A percentile compares a stretch with the other conserved stretches of the same genome.
Conservation (phyloP, 345 rosid species). For the Moricandia moricandioides region DNA sequence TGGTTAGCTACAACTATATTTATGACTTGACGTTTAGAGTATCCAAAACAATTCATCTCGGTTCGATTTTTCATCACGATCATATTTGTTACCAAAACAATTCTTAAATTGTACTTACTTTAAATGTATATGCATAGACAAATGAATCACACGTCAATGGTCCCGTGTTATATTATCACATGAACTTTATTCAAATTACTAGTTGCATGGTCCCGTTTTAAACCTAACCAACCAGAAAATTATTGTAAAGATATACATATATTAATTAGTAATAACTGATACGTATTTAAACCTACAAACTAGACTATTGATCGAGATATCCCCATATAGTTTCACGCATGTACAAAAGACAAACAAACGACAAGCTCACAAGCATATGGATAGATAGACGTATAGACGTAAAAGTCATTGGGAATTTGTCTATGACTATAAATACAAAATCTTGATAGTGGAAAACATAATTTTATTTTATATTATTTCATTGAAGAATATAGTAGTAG, state of each 20-base stretch:
- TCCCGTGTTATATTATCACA: slow-evolving; percentile 24
- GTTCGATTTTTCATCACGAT: slow-evolving; percentile 19
- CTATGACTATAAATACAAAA: not conserved
- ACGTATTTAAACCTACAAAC: not conserved
- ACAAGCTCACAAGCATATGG: slow-evolving; percentile 9
- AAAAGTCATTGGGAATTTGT: not conserved
- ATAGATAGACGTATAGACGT: slow-evolving; percentile 21
- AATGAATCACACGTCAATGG: slow-evolving; percentile 26
- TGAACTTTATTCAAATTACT: not conserved
- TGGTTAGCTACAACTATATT: not conserved
- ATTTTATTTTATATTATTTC: not conserved
- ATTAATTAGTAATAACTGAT: not conserved
- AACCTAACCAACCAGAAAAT: slow-evolving; percentile 12
- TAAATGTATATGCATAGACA: slow-evolving; percentile 13
- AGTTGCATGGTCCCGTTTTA: slow-evolving; percentile 12
- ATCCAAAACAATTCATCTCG: not conserved
- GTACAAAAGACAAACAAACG: slow-evolving; percentile 16
- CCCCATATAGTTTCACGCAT: not conserved
- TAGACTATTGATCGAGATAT: not conserved
- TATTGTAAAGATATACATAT: not conserved
- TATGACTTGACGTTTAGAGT: not conserved
- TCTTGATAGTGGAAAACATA: not conserved
- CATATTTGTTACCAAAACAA: not conserved
- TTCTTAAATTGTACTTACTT: not conserved
- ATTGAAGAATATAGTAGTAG: not conserved